Percentiles rank a stretch among this genome's conserved stretches.
Conservation (phyloP, 2,329 filamentous ascomycete species). For the Verticillium albo-atrum region DNA sequence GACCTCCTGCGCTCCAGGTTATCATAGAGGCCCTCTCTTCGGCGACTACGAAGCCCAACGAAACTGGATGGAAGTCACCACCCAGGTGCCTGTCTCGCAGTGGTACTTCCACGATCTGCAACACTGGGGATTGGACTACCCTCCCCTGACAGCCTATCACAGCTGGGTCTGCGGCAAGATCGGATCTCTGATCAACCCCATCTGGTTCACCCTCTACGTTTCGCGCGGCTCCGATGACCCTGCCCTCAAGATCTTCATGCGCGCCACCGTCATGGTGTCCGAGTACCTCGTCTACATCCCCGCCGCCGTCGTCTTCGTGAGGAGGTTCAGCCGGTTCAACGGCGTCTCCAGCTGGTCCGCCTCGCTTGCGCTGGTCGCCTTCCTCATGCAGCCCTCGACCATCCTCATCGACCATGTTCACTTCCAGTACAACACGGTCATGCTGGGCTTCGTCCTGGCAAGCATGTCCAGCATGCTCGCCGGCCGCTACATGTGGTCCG, state of each 20-base stretch:
- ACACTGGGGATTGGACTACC: conserved; percentile 98
- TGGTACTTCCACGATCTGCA: conserved; percentile 98
- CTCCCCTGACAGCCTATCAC: conserved; percentile 95
- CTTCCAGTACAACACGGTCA: conserved; percentile 98
- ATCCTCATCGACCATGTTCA: conserved; percentile 93
- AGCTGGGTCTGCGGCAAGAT: conserved; percentile 92
- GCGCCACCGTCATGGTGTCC: conserved; percentile 82
- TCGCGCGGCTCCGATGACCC: conserved; percentile 80
- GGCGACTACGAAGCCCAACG: conserved; percentile 97
- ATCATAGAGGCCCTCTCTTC: conserved; percentile 79
- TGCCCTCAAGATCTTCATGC: conserved; percentile 89
- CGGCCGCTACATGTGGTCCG: conserved; percentile 79
- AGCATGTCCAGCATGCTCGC: conserved; percentile 86
- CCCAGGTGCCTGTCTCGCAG: conserved; percentile 79
- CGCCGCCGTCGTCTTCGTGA: conserved; percentile 77
- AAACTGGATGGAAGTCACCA: conserved; percentile 98
- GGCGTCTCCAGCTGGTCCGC: conserved; percentile 77
- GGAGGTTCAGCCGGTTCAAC: conserved; percentile 72
- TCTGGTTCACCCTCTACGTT: conserved; percentile 81
- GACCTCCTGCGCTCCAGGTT: conserved; percentile 52
- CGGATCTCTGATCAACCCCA: conserved; percentile 70
- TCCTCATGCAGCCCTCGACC: conserved; percentile 86
- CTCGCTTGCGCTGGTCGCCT: conserved; percentile 79
- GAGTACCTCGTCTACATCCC: conserved; percentile 90
- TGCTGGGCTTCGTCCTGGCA: conserved; percentile 86